These are phyloP conservation scores for Linanthus parryae DNA, from an alignment of 148 eudicot species.

Conservation along the genomic window DNA sequence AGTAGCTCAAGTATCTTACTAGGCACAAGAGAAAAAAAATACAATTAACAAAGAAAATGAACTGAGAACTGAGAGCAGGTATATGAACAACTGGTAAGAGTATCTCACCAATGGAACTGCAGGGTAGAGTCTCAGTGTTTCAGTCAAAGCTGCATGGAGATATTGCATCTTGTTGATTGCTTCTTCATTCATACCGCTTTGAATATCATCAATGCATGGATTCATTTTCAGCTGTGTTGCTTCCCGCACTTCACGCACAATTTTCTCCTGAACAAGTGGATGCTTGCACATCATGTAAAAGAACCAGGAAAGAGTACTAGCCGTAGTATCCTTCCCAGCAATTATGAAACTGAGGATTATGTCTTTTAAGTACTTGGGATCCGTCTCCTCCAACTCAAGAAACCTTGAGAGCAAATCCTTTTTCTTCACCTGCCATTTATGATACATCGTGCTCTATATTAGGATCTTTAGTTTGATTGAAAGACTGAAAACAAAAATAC, in stretches of 20 bases:
- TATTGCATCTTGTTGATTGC: constrained; percentile 32
- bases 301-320: constrained; percentile 33
- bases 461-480: too few species aligned
- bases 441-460: too few species aligned
- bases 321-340: constrained; percentile 40
- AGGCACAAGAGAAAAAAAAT: too few species aligned
- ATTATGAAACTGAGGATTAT: constrained; percentile 32
- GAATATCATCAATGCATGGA: constrained; percentile 16
- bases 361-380: constrained; percentile 27
- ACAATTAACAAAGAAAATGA: too few species aligned
- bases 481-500: too few species aligned
- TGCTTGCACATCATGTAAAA: constrained; percentile 32
- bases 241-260: constrained; percentile 19
- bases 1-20: too few species aligned
- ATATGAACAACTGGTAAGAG: neutral
- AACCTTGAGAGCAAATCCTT: constrained; percentile 33
- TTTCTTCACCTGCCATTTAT: constrained; percentile 17
- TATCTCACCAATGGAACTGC: constrained; percentile 29
- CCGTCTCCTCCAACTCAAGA: constrained; percentile 20
- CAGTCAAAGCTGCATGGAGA: constrained; percentile 33
- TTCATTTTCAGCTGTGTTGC: constrained; percentile 5
- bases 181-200: constrained; percentile 12
- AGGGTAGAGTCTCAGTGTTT: constrained; percentile 34
- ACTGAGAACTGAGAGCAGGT: too few species aligned
- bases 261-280: constrained; percentile 22